Conservation (phyloP, 305 asterid genomes). For the Ajuga reptans region DNA sequence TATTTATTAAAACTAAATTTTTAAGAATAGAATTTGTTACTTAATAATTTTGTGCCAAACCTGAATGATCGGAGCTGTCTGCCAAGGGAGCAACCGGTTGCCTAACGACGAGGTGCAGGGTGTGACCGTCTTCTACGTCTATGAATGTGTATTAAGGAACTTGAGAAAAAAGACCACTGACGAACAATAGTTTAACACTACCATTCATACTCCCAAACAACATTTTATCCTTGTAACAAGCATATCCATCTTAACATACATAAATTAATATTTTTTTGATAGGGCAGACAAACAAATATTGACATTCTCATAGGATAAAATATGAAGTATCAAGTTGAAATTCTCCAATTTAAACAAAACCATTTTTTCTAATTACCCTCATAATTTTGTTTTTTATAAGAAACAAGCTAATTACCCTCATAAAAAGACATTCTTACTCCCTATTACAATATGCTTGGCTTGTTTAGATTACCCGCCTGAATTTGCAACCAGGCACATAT, state of each 20-base stretch:
- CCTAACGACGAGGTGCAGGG: conserved; percentile 85
- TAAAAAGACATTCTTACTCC: not conserved
- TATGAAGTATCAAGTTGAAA: not conserved
- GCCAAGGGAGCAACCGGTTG: conserved; percentile 54
- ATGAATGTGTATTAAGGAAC: conserved; percentile 43
- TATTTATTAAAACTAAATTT: not conserved
- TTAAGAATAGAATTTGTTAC: conserved; percentile 8
- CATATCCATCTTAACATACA: not conserved
- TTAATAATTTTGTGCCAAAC: conserved; percentile 31
- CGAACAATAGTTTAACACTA: conserved; percentile 3
- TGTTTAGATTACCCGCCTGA: no score
- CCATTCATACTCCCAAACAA: not conserved
- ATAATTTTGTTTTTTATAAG: not conserved
- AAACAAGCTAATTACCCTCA: no score
- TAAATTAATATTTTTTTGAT: not conserved
- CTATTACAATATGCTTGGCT: not conserved
- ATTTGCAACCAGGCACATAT: no score
- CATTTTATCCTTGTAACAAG: not conserved
- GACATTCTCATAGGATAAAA: conserved; percentile 2
- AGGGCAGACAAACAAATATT: not conserved
- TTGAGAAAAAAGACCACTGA: conserved; percentile 13
- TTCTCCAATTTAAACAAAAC: not conserved
- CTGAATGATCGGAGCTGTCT: conserved; percentile 52
- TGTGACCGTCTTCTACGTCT: conserved; percentile 99
- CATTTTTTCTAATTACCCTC: no score